Percentiles rank a stretch among this genome's conserved stretches.
These are phyloP conservation scores for Arctostaphylos glauca DNA, from an alignment of 148 eudicot species.

Conservation along the genomic window DNA sequence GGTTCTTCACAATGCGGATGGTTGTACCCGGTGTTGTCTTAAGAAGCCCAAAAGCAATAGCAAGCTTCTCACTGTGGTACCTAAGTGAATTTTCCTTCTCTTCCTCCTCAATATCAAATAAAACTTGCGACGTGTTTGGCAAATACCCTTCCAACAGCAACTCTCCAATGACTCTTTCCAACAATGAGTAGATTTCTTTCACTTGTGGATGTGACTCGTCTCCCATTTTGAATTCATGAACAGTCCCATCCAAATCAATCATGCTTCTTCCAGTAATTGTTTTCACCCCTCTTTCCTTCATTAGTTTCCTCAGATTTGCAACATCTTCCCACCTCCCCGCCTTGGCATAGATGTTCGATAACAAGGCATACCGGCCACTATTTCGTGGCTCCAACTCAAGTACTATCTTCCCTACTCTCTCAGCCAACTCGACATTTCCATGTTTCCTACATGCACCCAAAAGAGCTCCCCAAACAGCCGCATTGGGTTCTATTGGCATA, in stretches of 20 bases:
- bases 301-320: constrained; percentile 25
- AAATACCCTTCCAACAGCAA: constrained; percentile 27
- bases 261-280: constrained; percentile 29
- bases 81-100: constrained; percentile 33
- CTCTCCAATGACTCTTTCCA: constrained; percentile 23
- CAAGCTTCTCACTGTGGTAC: constrained; percentile 46
- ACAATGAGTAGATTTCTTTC: constrained; percentile 24
- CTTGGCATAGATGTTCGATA: constrained; percentile 50
- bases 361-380: constrained; percentile 34
- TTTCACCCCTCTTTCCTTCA: constrained; percentile 41
- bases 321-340: constrained; percentile 43
- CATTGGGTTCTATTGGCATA: constrained; percentile 35
- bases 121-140: constrained; percentile 29
- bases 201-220: constrained; percentile 32
- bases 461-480: constrained; percentile 47
- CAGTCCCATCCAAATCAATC: constrained; percentile 28
- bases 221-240: constrained; percentile 42
- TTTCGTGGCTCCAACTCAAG: constrained; percentile 36
- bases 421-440: constrained; percentile 33
- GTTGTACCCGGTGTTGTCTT: constrained; percentile 28
- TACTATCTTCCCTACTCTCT: constrained; percentile 31
- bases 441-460: constrained; percentile 43
- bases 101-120: constrained; percentile 36
- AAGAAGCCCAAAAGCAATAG: constrained; percentile 41
- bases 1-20: constrained; percentile 34